Evolutionary conservation across 441 rosid genomes (phyloP).

Genomic region (Adansonia gregorii): DNA sequence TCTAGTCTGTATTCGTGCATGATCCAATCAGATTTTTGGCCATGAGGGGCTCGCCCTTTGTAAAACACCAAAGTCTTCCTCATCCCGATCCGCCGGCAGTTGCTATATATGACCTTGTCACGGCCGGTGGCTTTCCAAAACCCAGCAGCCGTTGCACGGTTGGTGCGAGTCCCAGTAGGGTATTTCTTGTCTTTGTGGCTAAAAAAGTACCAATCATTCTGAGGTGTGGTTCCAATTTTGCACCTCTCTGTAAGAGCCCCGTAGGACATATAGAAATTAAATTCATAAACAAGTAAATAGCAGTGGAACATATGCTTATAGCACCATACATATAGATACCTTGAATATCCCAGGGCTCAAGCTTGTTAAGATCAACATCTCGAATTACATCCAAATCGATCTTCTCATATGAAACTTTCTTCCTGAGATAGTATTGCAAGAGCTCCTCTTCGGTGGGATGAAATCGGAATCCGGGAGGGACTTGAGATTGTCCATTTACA

Average conservation of each 20-base stretch:
- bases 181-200: conserved; percentile 78
- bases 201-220: conserved; percentile 75
- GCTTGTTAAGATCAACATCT: conserved; percentile 76
- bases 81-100: conserved; percentile 59
- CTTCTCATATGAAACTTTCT: conserved; percentile 58
- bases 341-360: conserved; percentile 86
- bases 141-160: conserved; percentile 69
- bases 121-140: conserved; percentile 85
- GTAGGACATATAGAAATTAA: not conserved
- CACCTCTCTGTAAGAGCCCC: conserved; percentile 52
- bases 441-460: conserved; percentile 82
- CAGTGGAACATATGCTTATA: not conserved
- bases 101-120: conserved; percentile 62
- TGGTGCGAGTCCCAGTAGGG: conserved; percentile 72
- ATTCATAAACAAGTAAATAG: not conserved
- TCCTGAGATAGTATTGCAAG: conserved; percentile 63
- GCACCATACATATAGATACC: conserved; percentile 31
- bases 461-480: conserved; percentile 77
- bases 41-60: conserved; percentile 77
- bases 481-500: conserved; percentile 74
- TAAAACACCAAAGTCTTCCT: conserved; percentile 78
- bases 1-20: conserved; percentile 79
- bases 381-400: conserved; percentile 73
- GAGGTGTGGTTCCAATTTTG: conserved; percentile 73
- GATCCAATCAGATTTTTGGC: conserved; percentile 76